Conservation (phyloP, 441 rosid genomes). For the Raphanus hybrid region DNA sequence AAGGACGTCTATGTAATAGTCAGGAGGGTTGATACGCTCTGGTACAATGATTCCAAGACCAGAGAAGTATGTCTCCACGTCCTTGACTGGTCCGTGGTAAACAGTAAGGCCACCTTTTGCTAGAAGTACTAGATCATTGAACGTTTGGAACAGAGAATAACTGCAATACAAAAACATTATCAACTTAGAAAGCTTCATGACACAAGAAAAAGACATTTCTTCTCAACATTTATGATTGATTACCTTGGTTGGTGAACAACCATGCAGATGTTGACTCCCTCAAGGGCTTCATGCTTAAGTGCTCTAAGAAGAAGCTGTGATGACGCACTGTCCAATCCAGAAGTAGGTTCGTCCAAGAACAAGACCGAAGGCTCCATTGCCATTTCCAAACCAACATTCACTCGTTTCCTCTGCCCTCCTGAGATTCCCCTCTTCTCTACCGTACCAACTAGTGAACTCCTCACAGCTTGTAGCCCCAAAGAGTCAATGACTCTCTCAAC, state of each 20-base stretch:
- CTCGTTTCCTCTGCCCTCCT: slow-evolving; percentile 96
- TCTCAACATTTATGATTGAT: background rate
- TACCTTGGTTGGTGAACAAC: slow-evolving; percentile 99
- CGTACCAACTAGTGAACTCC: slow-evolving; percentile 88
- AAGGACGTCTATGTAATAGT: slow-evolving; percentile 83
- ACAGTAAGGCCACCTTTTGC: slow-evolving; percentile 92
- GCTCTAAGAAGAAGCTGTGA: slow-evolving; percentile 88
- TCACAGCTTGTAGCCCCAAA: slow-evolving; percentile 79
- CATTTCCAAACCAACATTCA: slow-evolving; percentile 96
- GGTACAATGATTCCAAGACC: slow-evolving; percentile 85
- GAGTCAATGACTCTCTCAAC: slow-evolving; percentile 93
- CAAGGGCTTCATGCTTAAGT: slow-evolving; percentile 87
- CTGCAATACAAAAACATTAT: slow-evolving; percentile 49
- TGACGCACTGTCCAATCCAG: slow-evolving; percentile 97
- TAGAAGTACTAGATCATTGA: slow-evolving; percentile 85
- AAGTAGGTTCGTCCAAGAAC: slow-evolving; percentile 95
- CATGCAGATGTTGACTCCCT: slow-evolving; percentile 92
- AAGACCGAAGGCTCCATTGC: slow-evolving; percentile 96
- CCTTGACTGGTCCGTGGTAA: slow-evolving; percentile 80
- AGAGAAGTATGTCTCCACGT: slow-evolving; percentile 81
- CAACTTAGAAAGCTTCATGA: background rate
- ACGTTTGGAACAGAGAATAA: slow-evolving; percentile 84
- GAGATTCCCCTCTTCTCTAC: slow-evolving; percentile 96
- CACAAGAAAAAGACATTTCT: background rate
- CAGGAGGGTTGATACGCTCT: slow-evolving; percentile 92